Base-by-base conservation (phyloP, 768 basidiomycete species). In the Tricholoma flavovirens region DNA sequence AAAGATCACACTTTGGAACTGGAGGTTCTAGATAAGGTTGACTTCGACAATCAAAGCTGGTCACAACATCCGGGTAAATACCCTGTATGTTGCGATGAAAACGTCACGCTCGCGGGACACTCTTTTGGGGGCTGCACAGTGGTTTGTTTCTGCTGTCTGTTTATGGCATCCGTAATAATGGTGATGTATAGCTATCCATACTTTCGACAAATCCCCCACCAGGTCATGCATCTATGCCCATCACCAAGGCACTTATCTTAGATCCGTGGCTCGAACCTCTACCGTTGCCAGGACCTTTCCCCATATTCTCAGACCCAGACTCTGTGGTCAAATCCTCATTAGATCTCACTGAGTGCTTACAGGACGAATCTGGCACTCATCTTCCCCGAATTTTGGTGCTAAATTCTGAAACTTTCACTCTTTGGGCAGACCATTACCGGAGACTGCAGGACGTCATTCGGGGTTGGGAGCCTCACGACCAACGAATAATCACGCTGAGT, bases 261-360 rank as follows among this genome's bases (percentile, higher is more conserved):
- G 92, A 94, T 69, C 92, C 92, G 17, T 93, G 92, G 91, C 70
- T 93, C 7, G 89, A 93, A 55, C 88, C 90, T 15, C 64, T 91
- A 21, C 78, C 84, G 6, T 67, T 75, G 36, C 87, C 82, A 29
- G 84, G 83, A 4, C 84, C 77, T 10, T 57, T 65, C 19, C 77
- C 77, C 32, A 56, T 69, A 19, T 46, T 56, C 26, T n/a, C 46
- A 3, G 46, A 49, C 5, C 51, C 43, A n/a, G 49, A 57, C 0
- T 49, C 54, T 24, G 56, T 49, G 33, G 62, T 49, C 35, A 30
- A 49, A n/a, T 35, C 35, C 14, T 49, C 60, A 17, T 22, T 45
- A 17, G 29, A 42, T 42, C 24, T 55, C 30, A 55, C 60, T 24
- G 56, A 55, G 29, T 56, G 48, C 14, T 53, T 40, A n/a, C 46